Evolutionary conservation across 257 asterid genomes (phyloP).

Genomic region (Cruciata laevipes): DNA sequence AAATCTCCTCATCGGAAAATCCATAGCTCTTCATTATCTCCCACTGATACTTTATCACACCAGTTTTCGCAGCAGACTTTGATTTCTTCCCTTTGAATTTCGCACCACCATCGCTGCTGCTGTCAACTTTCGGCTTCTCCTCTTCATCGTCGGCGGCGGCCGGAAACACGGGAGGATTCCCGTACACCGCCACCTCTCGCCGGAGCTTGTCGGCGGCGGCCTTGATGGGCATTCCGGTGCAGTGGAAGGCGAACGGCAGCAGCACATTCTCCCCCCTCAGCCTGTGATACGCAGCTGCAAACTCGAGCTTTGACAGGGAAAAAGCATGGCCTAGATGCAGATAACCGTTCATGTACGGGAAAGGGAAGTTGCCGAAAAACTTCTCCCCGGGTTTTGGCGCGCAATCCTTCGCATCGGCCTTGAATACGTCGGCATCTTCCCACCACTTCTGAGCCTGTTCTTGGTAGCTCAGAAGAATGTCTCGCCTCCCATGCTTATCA

Average conservation of each 20-base stretch:
- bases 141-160: slow-evolving; percentile 46
- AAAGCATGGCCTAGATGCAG: slow-evolving; percentile 91
- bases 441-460: slow-evolving; percentile 58
- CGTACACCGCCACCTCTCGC: slow-evolving; percentile 58
- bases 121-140: slow-evolving; percentile 35
- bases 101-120: slow-evolving; percentile 44
- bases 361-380: slow-evolving; percentile 84
- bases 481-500: no score
- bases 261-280: slow-evolving; percentile 81
- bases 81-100: slow-evolving; percentile 86
- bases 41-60: slow-evolving; percentile 74
- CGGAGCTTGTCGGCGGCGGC: slow-evolving; percentile 84
- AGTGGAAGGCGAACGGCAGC: slow-evolving; percentile 81
- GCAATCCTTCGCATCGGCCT: slow-evolving; percentile 53
- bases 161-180: slow-evolving; percentile 81
- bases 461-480: slow-evolving; percentile 27
- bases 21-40: slow-evolving; percentile 85
- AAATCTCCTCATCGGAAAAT: slow-evolving; percentile 72
- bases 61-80: slow-evolving; percentile 70
- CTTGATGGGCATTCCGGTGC: slow-evolving; percentile 96
- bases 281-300: slow-evolving; percentile 85
- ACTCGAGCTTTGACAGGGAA: slow-evolving; percentile 79
- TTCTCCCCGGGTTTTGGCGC: slow-evolving; percentile 66
- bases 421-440: slow-evolving; percentile 59
- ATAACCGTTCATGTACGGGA: slow-evolving; percentile 88